These are phyloP conservation scores for Leptoxyphium fumago DNA, from an alignment of 2,329 filamentous ascomycete genomes.

Conservation along the genomic window DNA sequence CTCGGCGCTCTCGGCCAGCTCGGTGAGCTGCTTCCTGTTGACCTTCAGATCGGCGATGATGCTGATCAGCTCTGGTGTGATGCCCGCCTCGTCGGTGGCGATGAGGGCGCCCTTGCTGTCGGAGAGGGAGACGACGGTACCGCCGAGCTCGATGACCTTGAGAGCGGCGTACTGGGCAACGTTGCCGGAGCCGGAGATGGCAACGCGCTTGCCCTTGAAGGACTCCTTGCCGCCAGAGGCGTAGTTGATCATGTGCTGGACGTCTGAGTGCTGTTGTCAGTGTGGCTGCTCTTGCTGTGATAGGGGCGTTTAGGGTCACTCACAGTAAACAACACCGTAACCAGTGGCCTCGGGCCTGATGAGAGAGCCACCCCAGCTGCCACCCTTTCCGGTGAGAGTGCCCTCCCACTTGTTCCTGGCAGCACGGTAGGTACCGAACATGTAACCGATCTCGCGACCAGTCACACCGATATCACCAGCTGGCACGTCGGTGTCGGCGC, in stretches of 20 bases:
- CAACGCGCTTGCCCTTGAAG: slow-evolving; percentile 83
- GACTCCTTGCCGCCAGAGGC: slow-evolving; percentile 62
- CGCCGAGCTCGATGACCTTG: slow-evolving; percentile 92
- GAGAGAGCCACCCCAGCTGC: slow-evolving; percentile 79
- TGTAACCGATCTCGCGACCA: slow-evolving; percentile 80
- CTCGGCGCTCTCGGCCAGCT: slow-evolving; percentile 43
- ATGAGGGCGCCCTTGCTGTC: slow-evolving; percentile 80
- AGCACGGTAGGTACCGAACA: slow-evolving; percentile 88
- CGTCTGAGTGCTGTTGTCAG: slow-evolving; percentile 36
- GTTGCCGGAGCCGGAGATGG: slow-evolving; percentile 93
- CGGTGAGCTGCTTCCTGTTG: slow-evolving; percentile 66
- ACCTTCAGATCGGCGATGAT: slow-evolving; percentile 77
- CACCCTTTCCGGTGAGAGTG: slow-evolving; percentile 89
- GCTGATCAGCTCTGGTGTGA: slow-evolving; percentile 67
- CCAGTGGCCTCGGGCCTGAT: slow-evolving; percentile 96
- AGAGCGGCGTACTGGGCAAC: slow-evolving; percentile 95
- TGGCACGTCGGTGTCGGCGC: slow-evolving; percentile 87
- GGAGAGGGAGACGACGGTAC: slow-evolving; percentile 79
- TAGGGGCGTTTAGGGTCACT: slow-evolving; percentile 14
- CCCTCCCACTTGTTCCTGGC: slow-evolving; percentile 87
- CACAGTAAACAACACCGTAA: slow-evolving; percentile 80
- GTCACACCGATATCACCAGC: slow-evolving; percentile 94
- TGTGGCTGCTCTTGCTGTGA: neutral
- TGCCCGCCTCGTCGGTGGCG: slow-evolving; percentile 52
- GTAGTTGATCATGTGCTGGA: slow-evolving; percentile 88